Conservation (phyloP, 2,329 filamentous ascomycete genomes). For the Fusarium haematococcum region DNA sequence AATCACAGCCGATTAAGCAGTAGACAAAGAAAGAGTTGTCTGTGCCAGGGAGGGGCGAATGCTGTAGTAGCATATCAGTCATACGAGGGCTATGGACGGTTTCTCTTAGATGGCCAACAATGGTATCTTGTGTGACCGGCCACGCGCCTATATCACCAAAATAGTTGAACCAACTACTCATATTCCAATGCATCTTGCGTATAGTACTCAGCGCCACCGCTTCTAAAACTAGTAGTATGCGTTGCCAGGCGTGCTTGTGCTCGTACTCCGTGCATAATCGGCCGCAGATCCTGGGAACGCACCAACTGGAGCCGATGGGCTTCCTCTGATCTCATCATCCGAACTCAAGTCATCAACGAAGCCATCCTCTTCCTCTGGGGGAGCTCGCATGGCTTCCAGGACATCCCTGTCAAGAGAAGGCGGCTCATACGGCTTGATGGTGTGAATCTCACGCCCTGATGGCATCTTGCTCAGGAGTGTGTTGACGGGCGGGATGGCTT, state of each 20-base stretch:
- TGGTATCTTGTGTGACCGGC: neutral
- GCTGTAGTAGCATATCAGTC: neutral
- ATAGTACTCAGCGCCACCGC: neutral
- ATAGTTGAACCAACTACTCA: neutral
- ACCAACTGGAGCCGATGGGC: conserved; percentile 54
- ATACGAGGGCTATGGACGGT: neutral
- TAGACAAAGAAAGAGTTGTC: neutral
- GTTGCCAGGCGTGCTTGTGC: conserved; percentile 49
- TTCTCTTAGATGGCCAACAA: neutral
- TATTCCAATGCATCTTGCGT: neutral
- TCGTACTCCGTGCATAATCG: conserved; percentile 50
- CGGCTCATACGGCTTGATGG: conserved; percentile 74
- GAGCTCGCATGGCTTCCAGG: conserved; percentile 69
- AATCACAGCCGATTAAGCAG: neutral
- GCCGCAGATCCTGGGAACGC: conserved; percentile 62
- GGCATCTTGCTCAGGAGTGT: conserved; percentile 83
- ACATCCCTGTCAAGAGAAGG: conserved; percentile 73
- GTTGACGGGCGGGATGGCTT: conserved; percentile 77
- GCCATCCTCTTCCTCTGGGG: conserved; percentile 50
- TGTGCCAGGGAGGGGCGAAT: neutral
- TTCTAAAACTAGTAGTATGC: conserved; percentile 51
- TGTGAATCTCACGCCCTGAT: conserved; percentile 87
- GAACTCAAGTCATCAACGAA: conserved; percentile 52
- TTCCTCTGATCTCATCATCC: conserved; percentile 51
- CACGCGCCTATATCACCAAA: neutral